Base-by-base conservation (phyloP, 176 grass and related monocot species). In the Saccharum officinarum region DNA sequence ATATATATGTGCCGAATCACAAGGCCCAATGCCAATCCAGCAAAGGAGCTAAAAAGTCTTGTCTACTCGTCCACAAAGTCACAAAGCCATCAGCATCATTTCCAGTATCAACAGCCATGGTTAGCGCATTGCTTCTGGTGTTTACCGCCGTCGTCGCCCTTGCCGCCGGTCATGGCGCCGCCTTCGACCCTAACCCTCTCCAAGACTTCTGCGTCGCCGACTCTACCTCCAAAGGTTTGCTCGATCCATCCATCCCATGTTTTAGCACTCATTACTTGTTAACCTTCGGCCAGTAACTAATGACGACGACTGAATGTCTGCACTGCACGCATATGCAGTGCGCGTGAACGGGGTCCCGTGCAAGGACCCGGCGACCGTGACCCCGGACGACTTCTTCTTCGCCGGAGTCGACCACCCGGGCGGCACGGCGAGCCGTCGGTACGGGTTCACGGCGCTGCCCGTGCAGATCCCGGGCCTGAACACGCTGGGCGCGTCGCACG, bases 151-250 rank as follows among this genome's bases (percentile, higher is more conserved):
- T 85, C 3, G 23, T 89, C 6, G 77, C 87, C 20, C 39, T 89
- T 8, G 50, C 7, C 71, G 72, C 71, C 78, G 64, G 63, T 25
- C 77, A 62, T 63, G 88, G 40, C 50, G 63, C 59, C 6, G 83
- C 88, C 52, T 89, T 89, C 50, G 88, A 89, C 77, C 83, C 83
- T 41, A 89, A 52, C 71, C 87, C 87, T 76, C 82, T 89, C 71
- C 88, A 89, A 9, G 88, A 89, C 52, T 89, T 85, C 63, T 85
- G 88, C 83, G 83, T 89, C 71, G 77, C 77, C 40, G 88, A 89
- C 78, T 16, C 49, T 0, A 82, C 88, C n/a, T 89, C 88, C 3
- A 89, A 89, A 77, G 77, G 82, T 31, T 49, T 4, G 38, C 30
- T 17, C 39, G 39, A 71, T 68, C 33, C 7, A 22, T 70, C 47